Conservation (phyloP, 2,329 filamentous ascomycete genomes). For the Talaromyces sp. region DNA sequence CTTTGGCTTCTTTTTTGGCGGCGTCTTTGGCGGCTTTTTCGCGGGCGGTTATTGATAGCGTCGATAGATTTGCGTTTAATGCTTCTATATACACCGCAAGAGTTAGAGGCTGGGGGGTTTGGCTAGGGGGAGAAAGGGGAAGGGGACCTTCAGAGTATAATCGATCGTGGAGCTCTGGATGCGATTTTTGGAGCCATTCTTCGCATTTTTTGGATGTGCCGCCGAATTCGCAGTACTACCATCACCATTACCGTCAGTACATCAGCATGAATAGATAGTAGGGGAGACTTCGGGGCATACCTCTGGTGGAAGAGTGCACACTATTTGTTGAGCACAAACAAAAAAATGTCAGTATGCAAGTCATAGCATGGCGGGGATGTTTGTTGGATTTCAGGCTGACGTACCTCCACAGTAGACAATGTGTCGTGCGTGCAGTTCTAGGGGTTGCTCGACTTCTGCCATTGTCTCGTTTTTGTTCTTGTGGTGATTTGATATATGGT, state of each 20-base stretch:
- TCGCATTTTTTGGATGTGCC: slow-evolving; percentile 95
- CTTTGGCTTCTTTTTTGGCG: slow-evolving; percentile 94
- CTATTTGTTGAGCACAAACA: slow-evolving; percentile 35
- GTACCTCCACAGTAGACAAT: slow-evolving; percentile 55
- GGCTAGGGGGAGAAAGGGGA: not conserved
- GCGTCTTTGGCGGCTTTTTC: slow-evolving; percentile 95
- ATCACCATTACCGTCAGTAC: not conserved
- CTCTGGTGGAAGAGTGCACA: slow-evolving; percentile 67
- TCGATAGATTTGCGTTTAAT: slow-evolving; percentile 77
- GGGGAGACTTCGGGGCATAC: slow-evolving; percentile 45
- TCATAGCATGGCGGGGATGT: slow-evolving; percentile 12
- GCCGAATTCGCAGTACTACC: slow-evolving; percentile 97
- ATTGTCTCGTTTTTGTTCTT: slow-evolving; percentile 22
- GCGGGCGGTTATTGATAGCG: slow-evolving; percentile 85
- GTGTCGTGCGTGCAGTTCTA: slow-evolving; percentile 52
- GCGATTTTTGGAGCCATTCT: slow-evolving; percentile 81
- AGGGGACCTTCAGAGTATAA: slow-evolving; percentile 79
- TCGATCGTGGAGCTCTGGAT: slow-evolving; percentile 70
- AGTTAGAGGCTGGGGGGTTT: not conserved
- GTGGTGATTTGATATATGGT: not conserved
- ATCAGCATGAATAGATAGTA: too few species aligned
- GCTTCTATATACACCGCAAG: slow-evolving; percentile 57
- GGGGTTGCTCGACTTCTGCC: slow-evolving; percentile 38
- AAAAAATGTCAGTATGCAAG: slow-evolving; percentile 7
- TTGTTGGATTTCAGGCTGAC: not conserved